Conservation (phyloP, 805 yeast genomes). For the Yamadazyma philogaea region DNA sequence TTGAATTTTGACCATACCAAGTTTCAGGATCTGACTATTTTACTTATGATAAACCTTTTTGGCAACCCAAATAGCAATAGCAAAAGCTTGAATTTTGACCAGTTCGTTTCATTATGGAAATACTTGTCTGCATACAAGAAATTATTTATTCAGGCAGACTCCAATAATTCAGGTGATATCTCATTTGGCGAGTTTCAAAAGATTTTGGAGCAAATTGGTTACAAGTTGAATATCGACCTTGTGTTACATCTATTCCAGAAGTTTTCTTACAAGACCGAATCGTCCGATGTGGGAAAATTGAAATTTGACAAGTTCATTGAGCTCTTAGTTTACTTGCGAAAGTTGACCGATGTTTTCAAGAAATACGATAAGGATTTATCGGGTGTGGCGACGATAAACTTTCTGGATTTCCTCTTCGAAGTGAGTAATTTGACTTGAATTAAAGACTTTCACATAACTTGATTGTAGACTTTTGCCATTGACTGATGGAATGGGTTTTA, state of each 20-base stretch:
- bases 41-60: conserved; percentile 61
- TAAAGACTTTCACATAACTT: background rate
- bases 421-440: conserved; percentile 29
- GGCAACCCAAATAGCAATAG: conserved; percentile 29
- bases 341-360: conserved; percentile 75
- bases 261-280: conserved; percentile 40
- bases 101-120: conserved; percentile 67
- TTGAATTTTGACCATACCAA: conserved; percentile 62
- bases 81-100: conserved; percentile 44
- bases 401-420: conserved; percentile 63
- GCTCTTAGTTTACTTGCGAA: conserved; percentile 69
- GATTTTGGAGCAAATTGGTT: conserved; percentile 64
- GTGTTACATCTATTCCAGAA: conserved; percentile 56
- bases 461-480: background rate
- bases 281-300: conserved; percentile 39
- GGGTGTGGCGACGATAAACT: conserved; percentile 66
- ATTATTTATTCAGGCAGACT: conserved; percentile 59
- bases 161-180: conserved; percentile 55
- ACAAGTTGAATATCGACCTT: conserved; percentile 54
- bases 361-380: conserved; percentile 71
- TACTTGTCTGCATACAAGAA: conserved; percentile 65
- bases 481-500: conserved; percentile 1
- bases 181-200: conserved; percentile 63
- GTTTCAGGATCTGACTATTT: conserved; percentile 58
- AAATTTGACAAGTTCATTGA: conserved; percentile 83